Evolutionary conservation across 2,329 filamentous ascomycete species (phyloP).

Genomic region (Aureobasidium lini): DNA sequence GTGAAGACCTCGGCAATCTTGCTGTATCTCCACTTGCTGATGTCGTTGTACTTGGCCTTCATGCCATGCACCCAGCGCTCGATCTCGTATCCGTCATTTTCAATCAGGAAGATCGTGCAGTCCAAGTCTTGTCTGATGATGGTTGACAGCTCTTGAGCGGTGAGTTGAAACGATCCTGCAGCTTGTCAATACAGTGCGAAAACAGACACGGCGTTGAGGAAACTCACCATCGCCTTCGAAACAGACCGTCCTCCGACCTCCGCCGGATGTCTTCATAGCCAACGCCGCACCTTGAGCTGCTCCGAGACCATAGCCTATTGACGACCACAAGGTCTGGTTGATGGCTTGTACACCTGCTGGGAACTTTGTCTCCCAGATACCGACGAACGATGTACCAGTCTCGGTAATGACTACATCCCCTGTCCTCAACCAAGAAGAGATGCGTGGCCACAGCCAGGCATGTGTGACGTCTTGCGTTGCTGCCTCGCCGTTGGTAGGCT

Average conservation of each 20-base stretch:
- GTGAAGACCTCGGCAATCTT: constrained; percentile 15
- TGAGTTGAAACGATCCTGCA: constrained; percentile 66
- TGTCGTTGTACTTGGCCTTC: constrained; percentile 46
- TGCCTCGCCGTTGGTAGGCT: constrained; percentile 29
- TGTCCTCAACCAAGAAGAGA: constrained; percentile 63
- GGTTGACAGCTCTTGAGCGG: constrained; percentile 74
- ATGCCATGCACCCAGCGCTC: constrained; percentile 75
- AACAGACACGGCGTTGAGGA: constrained; percentile 55
- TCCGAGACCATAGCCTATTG: constrained; percentile 58
- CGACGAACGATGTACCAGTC: constrained; percentile 82
- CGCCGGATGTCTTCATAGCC: constrained; percentile 45
- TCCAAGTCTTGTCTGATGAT: constrained; percentile 70
- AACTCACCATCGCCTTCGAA: constrained; percentile 32
- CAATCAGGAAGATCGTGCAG: constrained; percentile 77
- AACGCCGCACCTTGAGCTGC: constrained; percentile 63
- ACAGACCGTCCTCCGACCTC: constrained; percentile 13
- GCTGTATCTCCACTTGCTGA: constrained; percentile 17
- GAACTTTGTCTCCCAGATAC: constrained; percentile 79
- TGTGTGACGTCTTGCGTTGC: constrained; percentile 46
- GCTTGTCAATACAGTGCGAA: neutral
- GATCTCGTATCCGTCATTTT: constrained; percentile 84
- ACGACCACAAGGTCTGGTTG: constrained; percentile 68
- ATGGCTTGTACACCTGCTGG: constrained; percentile 70
- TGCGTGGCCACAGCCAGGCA: constrained; percentile 67
- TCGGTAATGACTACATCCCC: constrained; percentile 78